Evolutionary conservation across 495 filamentous ascomycete genomes (phyloP).

Genomic region (Xanthoparmelia taractica): DNA sequence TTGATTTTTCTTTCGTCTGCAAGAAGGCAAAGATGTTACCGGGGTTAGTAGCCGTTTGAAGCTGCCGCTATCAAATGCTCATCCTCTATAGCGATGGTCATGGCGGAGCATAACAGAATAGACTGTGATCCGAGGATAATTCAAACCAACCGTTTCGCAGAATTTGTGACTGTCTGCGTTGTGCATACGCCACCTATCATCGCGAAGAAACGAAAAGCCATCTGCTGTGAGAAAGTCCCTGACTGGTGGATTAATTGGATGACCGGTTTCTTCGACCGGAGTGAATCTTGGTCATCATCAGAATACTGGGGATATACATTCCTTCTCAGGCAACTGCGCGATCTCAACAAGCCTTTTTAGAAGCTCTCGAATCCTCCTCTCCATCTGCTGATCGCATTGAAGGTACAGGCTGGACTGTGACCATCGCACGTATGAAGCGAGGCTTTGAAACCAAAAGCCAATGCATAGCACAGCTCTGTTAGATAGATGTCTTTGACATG

Average conservation of each 20-base stretch:
- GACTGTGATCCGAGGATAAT: too few relatives aligned
- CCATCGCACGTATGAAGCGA: constrained; percentile 20
- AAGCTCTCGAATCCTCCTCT: constrained; percentile 31
- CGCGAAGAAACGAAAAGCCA: background rate
- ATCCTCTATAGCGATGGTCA: background rate
- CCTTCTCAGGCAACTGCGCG: constrained; percentile 4
- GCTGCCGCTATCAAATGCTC: constrained; percentile 1
- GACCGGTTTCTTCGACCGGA: constrained; percentile 19
- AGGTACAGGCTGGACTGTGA: background rate
- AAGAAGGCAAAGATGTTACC: background rate
- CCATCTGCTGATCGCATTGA: constrained; percentile 15
- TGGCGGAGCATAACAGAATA: background rate
- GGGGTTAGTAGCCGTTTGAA: background rate
- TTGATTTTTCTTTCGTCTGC: background rate
- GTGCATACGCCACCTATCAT: background rate
- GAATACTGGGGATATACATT: background rate
- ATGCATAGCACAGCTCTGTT: constrained; percentile 1
- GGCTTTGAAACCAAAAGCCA: background rate
- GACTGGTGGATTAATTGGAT: constrained; percentile 48
- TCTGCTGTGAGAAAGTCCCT: constrained; percentile 21
- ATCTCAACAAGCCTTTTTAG: constrained; percentile 42
- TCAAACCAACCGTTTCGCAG: background rate
- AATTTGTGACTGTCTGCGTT: background rate
- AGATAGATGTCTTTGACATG: background rate
- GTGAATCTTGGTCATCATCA: too few relatives aligned